Conservation (phyloP, 345 rosid genomes). For the Populus nigra region DNA sequence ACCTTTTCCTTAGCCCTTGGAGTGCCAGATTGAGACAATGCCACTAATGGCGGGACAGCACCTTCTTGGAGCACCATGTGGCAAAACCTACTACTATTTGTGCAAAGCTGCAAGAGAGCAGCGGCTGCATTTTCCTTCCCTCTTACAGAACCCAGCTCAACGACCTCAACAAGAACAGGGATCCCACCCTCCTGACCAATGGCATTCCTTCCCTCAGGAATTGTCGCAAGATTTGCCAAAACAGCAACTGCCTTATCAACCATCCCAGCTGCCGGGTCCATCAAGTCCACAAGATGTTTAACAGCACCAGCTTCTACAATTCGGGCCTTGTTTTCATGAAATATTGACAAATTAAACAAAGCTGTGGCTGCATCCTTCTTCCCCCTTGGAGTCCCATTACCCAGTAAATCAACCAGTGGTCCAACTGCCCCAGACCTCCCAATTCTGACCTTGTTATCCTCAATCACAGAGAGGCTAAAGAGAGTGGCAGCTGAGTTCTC, state of each 20-base stretch:
- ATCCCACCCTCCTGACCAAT: constrained; percentile 82
- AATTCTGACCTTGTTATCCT: constrained; percentile 76
- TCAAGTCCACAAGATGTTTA: constrained; percentile 75
- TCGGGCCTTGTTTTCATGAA: constrained; percentile 72
- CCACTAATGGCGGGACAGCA: constrained; percentile 89
- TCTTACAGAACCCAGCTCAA: constrained; percentile 88
- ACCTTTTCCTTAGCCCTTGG: constrained; percentile 95
- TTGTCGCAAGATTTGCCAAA: constrained; percentile 85
- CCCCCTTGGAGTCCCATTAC: constrained; percentile 76
- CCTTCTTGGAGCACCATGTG: constrained; percentile 83
- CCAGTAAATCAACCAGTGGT: constrained; percentile 82
- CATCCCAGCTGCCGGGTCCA: constrained; percentile 93
- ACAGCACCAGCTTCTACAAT: constrained; percentile 91
- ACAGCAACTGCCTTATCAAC: constrained; percentile 93
- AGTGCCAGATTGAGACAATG: constrained; percentile 81
- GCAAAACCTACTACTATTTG: constrained; percentile 54
- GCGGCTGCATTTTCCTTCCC: constrained; percentile 96
- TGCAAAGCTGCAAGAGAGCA: constrained; percentile 82
- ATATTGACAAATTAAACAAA: constrained; percentile 70
- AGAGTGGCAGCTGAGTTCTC: constrained; percentile 88
- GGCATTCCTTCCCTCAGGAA: constrained; percentile 68
- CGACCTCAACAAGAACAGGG: constrained; percentile 83
- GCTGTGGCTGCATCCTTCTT: constrained; percentile 96
- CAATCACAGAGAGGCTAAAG: constrained; percentile 76
- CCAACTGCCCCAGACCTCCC: constrained; percentile 80